Evolutionary conservation across 306 rosid species (phyloP).

Genomic region (Clitoria ternatea): DNA sequence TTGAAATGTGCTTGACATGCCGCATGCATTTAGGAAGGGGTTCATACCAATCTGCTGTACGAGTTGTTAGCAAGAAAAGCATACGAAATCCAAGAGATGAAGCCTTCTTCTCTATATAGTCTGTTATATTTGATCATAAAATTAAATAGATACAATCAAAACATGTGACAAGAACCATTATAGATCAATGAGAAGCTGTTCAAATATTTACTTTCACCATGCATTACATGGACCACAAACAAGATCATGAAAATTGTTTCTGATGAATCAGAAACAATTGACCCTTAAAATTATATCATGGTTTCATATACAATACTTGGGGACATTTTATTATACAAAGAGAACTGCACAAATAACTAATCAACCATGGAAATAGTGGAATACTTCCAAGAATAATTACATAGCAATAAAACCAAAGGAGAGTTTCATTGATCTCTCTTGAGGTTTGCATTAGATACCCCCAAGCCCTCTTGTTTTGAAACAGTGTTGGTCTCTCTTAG

Average conservation of each 20-base stretch:
- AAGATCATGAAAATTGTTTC: neutral
- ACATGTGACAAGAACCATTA: neutral
- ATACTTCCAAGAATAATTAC: neutral
- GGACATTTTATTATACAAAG: neutral
- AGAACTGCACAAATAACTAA: neutral
- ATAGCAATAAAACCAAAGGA: no score
- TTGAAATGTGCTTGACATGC: neutral
- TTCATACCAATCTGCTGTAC: conserved; percentile 74
- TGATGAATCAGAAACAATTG: neutral
- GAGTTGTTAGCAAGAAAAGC: conserved; percentile 74
- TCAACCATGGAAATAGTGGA: neutral
- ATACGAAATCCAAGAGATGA: conserved; percentile 53
- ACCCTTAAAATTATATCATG: neutral
- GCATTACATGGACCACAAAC: neutral
- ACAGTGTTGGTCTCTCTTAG: no score
- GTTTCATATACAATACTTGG: neutral
- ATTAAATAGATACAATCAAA: neutral
- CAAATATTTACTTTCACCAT: neutral
- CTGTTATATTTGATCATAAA: conserved; percentile 31
- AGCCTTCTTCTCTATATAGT: conserved; percentile 76
- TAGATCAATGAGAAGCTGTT: neutral
- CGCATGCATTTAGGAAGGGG: neutral
- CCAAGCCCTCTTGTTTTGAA: no score
- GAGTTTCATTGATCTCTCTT: no score
- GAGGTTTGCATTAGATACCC: no score